Conservation (phyloP, 306 rosid genomes). For the Rubus idaeus region DNA sequence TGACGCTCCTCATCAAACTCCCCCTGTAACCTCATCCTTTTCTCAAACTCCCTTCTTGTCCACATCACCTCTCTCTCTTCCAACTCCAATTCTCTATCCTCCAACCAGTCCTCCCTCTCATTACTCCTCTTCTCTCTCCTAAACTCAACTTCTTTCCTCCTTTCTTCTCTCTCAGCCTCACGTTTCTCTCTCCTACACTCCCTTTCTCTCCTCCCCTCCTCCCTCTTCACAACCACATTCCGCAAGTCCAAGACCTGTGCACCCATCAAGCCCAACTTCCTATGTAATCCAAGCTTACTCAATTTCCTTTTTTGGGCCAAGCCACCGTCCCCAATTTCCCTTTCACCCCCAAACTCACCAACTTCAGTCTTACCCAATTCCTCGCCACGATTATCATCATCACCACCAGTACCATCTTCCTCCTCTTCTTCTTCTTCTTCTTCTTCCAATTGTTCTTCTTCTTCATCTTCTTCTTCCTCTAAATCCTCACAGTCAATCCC, state of each 20-base stretch:
- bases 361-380: slow-evolving; percentile 34
- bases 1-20: slow-evolving; percentile 54
- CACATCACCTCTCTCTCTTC: slow-evolving; percentile 59
- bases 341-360: slow-evolving; percentile 28
- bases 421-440: slow-evolving; percentile 24
- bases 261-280: slow-evolving; percentile 43
- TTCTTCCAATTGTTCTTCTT: slow-evolving; percentile 31
- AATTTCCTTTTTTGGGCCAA: slow-evolving; percentile 27
- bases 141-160: slow-evolving; percentile 47
- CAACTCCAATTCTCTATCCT: slow-evolving; percentile 48
- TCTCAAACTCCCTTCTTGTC: slow-evolving; percentile 56
- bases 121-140: slow-evolving; percentile 41
- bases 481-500: slow-evolving; percentile 46
- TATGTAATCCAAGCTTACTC: slow-evolving; percentile 39
- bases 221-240: slow-evolving; percentile 64
- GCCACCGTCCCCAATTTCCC: slow-evolving; percentile 26
- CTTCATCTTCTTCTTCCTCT: slow-evolving; percentile 37
- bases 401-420: background rate
- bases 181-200: slow-evolving; percentile 53
- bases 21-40: slow-evolving; percentile 50
- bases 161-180: slow-evolving; percentile 44
- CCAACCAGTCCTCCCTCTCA: slow-evolving; percentile 52
- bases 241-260: slow-evolving; percentile 55
- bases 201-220: slow-evolving; percentile 73
- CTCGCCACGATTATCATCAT: slow-evolving; percentile 14